Evolutionary conservation across 2,329 filamentous ascomycete species (phyloP), one percentile per base, ranked within the genome.

Genomic region (Colletotrichum eremochloae): DNA sequence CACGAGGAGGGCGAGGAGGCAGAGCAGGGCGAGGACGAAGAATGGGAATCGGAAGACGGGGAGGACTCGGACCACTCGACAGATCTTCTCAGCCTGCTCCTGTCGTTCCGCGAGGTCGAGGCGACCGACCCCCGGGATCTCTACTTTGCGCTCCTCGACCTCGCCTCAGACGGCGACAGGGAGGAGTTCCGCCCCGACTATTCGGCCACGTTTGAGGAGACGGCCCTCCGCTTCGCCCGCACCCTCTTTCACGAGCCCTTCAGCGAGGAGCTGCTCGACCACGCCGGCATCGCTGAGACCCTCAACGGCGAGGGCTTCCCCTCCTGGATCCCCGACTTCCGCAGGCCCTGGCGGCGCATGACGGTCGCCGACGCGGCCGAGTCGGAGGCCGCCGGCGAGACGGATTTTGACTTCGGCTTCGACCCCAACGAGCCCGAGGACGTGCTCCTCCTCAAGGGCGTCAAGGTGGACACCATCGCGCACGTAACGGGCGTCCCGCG

Each of bases 71-170:
- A 40, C 48, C 67, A 61, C 56, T 71, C 67, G 12, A 67, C 71
- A 4, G 71, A 73, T 31, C 71, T 73, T 2, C 71, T 73, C 18
- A 73, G 40, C 15, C 67, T 73, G 5, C 71, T 73, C 6, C 62
- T 71, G 38, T 67, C 71, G 15, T 71, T 73, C 71, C 74, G 74
- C 58, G 72, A 75, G 12, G 72, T 75, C 62, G 66, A 68, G 48
- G 72, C 71, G 24, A 50, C 64, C 11, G 74, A 75, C 55, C 68
- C 74, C 9, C 72, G 74, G 18, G 74, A 75, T 5, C 56, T 67
- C 11, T 71, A 72, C 58, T 74, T 68, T 12, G 68, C 68, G 15
- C 63, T 74, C 33, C 72, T 74, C 31, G 68, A 62, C 53, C 48
- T 75, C 3, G 74, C 74, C 8, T 52, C 66, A 1, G 74, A 75